Base-by-base conservation (phyloP, 768 basidiomycete species). In the Lactarius hengduanensis region DNA sequence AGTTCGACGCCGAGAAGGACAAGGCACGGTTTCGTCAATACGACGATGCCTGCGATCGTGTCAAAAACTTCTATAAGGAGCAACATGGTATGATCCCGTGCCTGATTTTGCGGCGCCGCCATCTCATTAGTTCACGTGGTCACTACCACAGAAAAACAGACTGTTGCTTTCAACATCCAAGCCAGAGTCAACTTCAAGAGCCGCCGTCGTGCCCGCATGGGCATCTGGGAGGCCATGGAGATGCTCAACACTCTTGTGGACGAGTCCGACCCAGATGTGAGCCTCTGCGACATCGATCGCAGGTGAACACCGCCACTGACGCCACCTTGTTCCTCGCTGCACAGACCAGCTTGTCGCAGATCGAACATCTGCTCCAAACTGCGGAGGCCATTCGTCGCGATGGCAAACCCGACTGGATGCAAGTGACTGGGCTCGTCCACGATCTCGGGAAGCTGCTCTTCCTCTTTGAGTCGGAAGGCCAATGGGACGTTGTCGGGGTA, bases 401-500 rank as follows among this genome's bases (percentile, higher is more conserved):
- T 68, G 92, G 91, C 0, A 91, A 92, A 73, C 92, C 92, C 0
- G 92, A 94, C 69, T 94, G 92, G 92, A 93, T 94, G 92, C 91
- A 93, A 79, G 84, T 93, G 63, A 85, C 90, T 36, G 93, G 93
- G 3, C 83, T 95, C 22, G 83, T 94, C 47, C 94, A 96, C 72
- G 94, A 96, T 76, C 84, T 96, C 57, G 94, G 94, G 62, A 96
- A 96, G 75, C 82, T 96, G 5, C 77, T 96, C 16, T 85, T 87
- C 74, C 82, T 96, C 69, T 94, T 93, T 74, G 90, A 87, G 34
- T 90, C 91, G 2, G 81, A 92, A 74, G 94, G 94, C 7, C 94
- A 96, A 77, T 96, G 94, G 94, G 94, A 94, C 69, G 94, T 96
- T 58, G 94, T 96, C 32, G 94, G 94, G 59, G 90, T 90, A 76